Evolutionary conservation across 257 asterid genomes (phyloP).

Genomic region (Prunella vulgaris): DNA sequence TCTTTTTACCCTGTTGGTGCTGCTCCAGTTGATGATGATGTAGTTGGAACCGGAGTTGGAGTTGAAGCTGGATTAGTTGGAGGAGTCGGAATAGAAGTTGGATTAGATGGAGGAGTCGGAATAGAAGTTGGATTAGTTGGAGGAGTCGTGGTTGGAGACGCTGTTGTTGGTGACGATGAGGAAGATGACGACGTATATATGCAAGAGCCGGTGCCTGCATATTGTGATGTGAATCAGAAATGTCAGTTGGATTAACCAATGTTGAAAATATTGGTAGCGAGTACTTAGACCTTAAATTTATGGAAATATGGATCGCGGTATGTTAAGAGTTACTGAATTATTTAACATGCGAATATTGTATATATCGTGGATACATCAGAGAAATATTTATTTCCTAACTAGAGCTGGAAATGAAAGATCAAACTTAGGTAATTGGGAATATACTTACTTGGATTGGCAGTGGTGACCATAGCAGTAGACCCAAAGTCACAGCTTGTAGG

Average conservation of each 20-base stretch:
- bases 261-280: too few species aligned
- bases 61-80: background rate
- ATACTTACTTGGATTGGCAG: constrained; percentile 71
- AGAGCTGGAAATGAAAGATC: background rate
- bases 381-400: too few species aligned
- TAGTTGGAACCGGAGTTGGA: constrained; percentile 28
- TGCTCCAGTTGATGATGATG: constrained; percentile 50
- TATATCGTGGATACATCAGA: too few species aligned
- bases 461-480: constrained; percentile 60
- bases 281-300: too few species aligned
- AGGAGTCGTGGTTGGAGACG: constrained; percentile 28
- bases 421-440: background rate
- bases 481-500: constrained; percentile 79
- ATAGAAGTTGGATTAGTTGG: background rate
- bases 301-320: too few species aligned
- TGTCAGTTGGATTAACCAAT: background rate
- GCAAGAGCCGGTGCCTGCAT: constrained; percentile 70
- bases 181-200: constrained; percentile 36
- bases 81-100: constrained; percentile 16
- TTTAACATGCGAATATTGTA: too few species aligned
- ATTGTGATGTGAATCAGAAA: background rate
- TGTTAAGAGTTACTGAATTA: too few species aligned
- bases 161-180: constrained; percentile 35
- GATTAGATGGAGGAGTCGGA: constrained; percentile 16
- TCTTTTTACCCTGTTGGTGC: constrained; percentile 45